Base-by-base conservation (phyloP, 2,329 filamentous ascomycete genomes). In the Aureobasidium zeae region DNA sequence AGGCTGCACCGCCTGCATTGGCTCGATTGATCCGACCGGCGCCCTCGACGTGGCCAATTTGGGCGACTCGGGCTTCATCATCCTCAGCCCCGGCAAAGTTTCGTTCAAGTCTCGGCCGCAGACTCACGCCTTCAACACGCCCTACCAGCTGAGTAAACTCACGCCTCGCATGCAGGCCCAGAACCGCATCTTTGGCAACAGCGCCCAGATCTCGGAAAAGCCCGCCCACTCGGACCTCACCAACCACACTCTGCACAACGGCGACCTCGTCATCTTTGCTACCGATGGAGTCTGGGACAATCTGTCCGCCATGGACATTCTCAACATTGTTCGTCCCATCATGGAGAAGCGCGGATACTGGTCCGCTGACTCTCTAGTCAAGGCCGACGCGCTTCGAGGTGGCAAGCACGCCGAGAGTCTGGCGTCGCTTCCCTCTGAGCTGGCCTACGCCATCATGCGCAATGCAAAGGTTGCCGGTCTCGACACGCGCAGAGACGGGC, bases 271-370 rank as follows among this genome's bases (percentile, higher is more conserved):
- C n/a, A 67, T 98, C 13, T 83, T 98, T 53, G 91, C 87, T 2
- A 94, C 87, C 1, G 91, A 98, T 62, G 91, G 91, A 3, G 83
- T 96, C 4, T 91, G 91, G 75, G 91, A 98, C 62, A 98, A 98
- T 55, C 71, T 98, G 22, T 91, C 86, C 57, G 83, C 87, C 55
- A 84, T 94, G 57, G 87, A 98, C 52, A 81, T 93, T 21, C 72
- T 98, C 10, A 77, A 79, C 48, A 78, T 93, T 41, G 79, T 89
- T 19, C 89, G 57, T 22, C 55, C 55, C 30, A 54, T 62, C 21
- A 94, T 98, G 86, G 70, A 79, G 24, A 68, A 73, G 42, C 47
- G 52, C 2, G 59, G 59, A 12, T 59, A 57, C 46, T 63, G 60
- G 60, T 55, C 28, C 10, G 24, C 33, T 13, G 16, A 25, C 4